Conservation (phyloP, 2,329 filamentous ascomycete species). For the Periconia sp. region DNA sequence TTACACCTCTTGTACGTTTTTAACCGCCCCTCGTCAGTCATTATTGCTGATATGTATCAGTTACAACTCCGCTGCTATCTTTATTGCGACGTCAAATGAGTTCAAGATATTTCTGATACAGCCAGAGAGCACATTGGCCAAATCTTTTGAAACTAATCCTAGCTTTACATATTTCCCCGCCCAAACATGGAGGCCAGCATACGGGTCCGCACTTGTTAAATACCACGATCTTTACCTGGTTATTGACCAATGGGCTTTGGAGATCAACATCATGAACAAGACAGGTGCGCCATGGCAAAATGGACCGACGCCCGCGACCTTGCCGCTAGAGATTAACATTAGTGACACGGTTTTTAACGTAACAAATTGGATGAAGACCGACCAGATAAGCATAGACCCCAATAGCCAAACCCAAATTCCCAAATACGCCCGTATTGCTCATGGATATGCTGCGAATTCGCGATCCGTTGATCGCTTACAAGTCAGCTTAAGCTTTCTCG, state of each 20-base stretch:
- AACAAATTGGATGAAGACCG: background rate
- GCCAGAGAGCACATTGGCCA: background rate
- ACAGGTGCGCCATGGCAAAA: background rate
- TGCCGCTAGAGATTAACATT: background rate
- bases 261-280: background rate
- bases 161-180: background rate
- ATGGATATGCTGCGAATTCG: background rate
- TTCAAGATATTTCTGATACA: constrained; percentile 7
- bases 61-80: constrained; percentile 7
- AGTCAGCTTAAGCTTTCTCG: constrained; percentile 15
- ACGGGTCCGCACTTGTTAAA: constrained; percentile 1
- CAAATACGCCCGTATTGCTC: background rate
- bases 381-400: background rate
- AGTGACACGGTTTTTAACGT: background rate
- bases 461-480: constrained; percentile 7
- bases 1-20: constrained; percentile 37
- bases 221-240: constrained; percentile 7
- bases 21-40: background rate
- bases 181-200: constrained; percentile 1
- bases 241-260: constrained; percentile 2
- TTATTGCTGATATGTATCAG: background rate
- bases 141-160: background rate
- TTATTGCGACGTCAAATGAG: constrained; percentile 9
- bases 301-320: background rate
- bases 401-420: background rate